Base-by-base conservation (phyloP, 768 basidiomycete species). In the Boletus fagicola region DNA sequence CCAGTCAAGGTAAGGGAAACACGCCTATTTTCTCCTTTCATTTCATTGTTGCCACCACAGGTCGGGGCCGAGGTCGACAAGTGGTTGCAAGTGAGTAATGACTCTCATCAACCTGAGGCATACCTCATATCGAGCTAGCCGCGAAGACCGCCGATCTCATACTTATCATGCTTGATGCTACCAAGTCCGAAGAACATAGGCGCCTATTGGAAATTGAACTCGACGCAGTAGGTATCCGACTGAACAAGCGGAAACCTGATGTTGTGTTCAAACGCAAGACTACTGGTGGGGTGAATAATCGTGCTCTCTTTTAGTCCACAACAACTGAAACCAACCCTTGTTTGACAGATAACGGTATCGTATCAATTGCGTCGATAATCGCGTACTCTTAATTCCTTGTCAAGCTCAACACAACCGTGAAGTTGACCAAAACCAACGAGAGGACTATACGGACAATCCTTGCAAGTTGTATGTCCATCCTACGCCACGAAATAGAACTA, bases 81-180 rank as follows among this genome's bases (percentile, higher is more conserved):
- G 96, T 99, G 36, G 95, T 99, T 16, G 87, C 95, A 20, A 97
- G 87, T 86, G 65, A 51, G 80, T 67, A 22, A 26, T 16, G 36
- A 13, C 31, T 47, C 24, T 45, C 28, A 31, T 31, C n/a, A 39
- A 24, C 30, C 46, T 30, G 47, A 47, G 28, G 12, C 13, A 26
- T 31, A 26, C 42, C 54, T 66, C 16, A 74, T 10, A 20, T 49
- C 24, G 48, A 15, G 38, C 30, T 53, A 87, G 86, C 87, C 63
- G 90, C 89, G 28, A 91, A 94, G 74, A 96, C 92, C 9, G 90
- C 92, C 6, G 97, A 99, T 74, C 80, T 98, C 49, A 96, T 98
- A 63, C 74, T 98, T 33, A 80, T 96, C 54, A 94, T 96, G 91
- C 79, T 95, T 31, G 94, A 95, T 65, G 91, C 92, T 13, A 94